Evolutionary conservation across 805 yeast species (phyloP).

Genomic region (Debaryomyces hansenii): DNA sequence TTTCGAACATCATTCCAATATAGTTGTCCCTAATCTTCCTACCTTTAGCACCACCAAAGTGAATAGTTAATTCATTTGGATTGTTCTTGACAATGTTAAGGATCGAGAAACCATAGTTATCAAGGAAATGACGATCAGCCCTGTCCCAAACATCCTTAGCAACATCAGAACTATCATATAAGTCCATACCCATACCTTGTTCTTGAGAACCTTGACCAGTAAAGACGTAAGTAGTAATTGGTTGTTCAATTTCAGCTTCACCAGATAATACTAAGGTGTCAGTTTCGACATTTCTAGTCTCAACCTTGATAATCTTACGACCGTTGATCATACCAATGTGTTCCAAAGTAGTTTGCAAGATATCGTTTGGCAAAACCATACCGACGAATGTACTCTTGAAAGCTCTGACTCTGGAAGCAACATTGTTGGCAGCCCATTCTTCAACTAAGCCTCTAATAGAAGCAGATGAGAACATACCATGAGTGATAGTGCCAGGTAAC

Average conservation of each 20-base stretch:
- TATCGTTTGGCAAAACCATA: conserved; percentile 97
- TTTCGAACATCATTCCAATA: conserved; percentile 96
- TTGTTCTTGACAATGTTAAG: conserved; percentile 92
- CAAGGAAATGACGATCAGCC: conserved; percentile 90
- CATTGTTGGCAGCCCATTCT: conserved; percentile 97
- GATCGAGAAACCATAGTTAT: conserved; percentile 96
- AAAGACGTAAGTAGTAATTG: conserved; percentile 92
- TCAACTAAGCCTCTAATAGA: conserved; percentile 93
- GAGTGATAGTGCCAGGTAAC: conserved; percentile 96
- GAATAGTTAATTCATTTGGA: conserved; percentile 92
- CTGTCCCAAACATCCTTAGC: conserved; percentile 97
- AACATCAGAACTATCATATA: conserved; percentile 85
- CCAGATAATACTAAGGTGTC: conserved; percentile 79
- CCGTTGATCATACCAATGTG: conserved; percentile 99
- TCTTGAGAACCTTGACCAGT: conserved; percentile 99
- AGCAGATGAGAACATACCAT: conserved; percentile 98
- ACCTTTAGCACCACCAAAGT: conserved; percentile 98
- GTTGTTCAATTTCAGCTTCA: conserved; percentile 99
- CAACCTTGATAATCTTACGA: conserved; percentile 93
- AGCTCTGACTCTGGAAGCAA: conserved; percentile 93
- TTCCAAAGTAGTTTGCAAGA: conserved; percentile 80
- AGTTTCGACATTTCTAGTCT: conserved; percentile 79
- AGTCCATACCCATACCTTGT: conserved; percentile 99
- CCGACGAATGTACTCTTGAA: conserved; percentile 89
- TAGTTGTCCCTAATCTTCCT: conserved; percentile 92